phyloP scores from a whole-genome alignment of 2,329 filamentous ascomycete species.

The Stagonosporopsis tanaceti region DNA sequence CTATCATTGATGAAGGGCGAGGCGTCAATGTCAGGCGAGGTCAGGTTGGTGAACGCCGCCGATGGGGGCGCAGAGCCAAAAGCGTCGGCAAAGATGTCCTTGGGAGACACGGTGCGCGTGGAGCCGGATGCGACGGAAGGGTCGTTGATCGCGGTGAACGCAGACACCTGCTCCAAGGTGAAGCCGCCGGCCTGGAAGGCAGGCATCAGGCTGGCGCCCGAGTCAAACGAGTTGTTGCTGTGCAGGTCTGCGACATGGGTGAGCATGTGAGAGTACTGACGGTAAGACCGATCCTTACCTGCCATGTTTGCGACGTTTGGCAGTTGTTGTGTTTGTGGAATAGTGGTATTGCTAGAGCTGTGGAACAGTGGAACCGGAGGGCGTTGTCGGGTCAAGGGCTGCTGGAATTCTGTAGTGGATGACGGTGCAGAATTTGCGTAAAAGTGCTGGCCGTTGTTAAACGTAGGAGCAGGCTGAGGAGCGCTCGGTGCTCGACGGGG shows the following conservation, averaged over 20 bases:
- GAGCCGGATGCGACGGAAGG: slow-evolving; percentile 48
- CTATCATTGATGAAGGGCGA: slow-evolving; percentile 76
- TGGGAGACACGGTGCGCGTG: slow-evolving; percentile 76
- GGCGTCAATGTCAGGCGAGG: slow-evolving; percentile 79
- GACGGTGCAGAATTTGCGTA: slow-evolving; percentile 73
- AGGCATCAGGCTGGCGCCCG: slow-evolving; percentile 57
- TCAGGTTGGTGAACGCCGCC: slow-evolving; percentile 80
- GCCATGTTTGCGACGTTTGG: slow-evolving; percentile 48
- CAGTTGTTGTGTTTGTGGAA: slow-evolving; percentile 45
- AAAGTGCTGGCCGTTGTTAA: slow-evolving; percentile 67
- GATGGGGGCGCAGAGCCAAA: slow-evolving; percentile 83
- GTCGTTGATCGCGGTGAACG: slow-evolving; percentile 58
- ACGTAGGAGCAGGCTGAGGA: slow-evolving; percentile 65
- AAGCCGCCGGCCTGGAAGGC: slow-evolving; percentile 49
- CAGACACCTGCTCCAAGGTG: slow-evolving; percentile 41
- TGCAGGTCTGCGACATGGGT: slow-evolving; percentile 46
- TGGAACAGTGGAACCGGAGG: slow-evolving; percentile 78
- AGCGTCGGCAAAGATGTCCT: slow-evolving; percentile 77
- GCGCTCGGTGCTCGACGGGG: slow-evolving; percentile 60
- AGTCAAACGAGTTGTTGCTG: slow-evolving; percentile 53
- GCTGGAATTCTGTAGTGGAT: slow-evolving; percentile 66
- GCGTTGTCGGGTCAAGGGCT: slow-evolving; percentile 62
- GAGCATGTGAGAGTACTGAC: slow-evolving; percentile 33
- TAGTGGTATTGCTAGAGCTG: slow-evolving; percentile 64
- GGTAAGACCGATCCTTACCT: slow-evolving; percentile 42